Percentiles rank a stretch among this genome's conserved stretches.
phyloP scores from a whole-genome alignment of 139 green algal genomes.

The Spirogloea muscicola region DNA sequence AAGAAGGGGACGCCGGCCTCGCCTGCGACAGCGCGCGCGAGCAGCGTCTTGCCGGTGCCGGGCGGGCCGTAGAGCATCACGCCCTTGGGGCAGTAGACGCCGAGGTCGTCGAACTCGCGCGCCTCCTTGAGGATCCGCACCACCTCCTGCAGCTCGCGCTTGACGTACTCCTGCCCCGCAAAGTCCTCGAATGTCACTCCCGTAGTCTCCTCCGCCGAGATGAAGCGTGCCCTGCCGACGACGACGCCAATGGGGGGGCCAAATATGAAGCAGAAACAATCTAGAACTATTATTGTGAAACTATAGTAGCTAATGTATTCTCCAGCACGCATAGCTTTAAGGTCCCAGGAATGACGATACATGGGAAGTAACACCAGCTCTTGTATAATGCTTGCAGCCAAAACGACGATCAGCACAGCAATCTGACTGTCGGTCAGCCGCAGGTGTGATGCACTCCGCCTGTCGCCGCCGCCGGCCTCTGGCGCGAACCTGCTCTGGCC shows the following conservation, averaged over 20 bases:
- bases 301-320: too few species aligned
- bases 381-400: too few species aligned
- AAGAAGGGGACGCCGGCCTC: slow-evolving; percentile 84
- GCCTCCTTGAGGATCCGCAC: slow-evolving; percentile 79
- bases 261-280: too few species aligned
- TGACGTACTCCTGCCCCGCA: slow-evolving; percentile 74
- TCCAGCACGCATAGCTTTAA: too few species aligned
- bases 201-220: slow-evolving; percentile 18
- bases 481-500: neutral
- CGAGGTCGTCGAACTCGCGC: slow-evolving; percentile 61
- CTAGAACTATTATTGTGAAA: too few species aligned
- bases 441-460: too few species aligned
- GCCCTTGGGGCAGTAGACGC: slow-evolving; percentile 77
- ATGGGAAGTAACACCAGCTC: too few species aligned
- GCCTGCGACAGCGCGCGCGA: slow-evolving; percentile 56
- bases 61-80: slow-evolving; percentile 42
- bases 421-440: too few species aligned
- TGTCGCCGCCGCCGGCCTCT: too few species aligned
- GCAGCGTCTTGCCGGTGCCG: slow-evolving; percentile 57
- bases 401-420: too few species aligned
- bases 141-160: slow-evolving; percentile 74
- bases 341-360: too few species aligned
- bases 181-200: slow-evolving; percentile 55
- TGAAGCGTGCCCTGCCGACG: neutral
- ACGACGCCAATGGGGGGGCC: too few species aligned